These are phyloP conservation scores for Picocystis salinarum DNA, from an alignment of 139 green algal species.

Conservation along the genomic window DNA sequence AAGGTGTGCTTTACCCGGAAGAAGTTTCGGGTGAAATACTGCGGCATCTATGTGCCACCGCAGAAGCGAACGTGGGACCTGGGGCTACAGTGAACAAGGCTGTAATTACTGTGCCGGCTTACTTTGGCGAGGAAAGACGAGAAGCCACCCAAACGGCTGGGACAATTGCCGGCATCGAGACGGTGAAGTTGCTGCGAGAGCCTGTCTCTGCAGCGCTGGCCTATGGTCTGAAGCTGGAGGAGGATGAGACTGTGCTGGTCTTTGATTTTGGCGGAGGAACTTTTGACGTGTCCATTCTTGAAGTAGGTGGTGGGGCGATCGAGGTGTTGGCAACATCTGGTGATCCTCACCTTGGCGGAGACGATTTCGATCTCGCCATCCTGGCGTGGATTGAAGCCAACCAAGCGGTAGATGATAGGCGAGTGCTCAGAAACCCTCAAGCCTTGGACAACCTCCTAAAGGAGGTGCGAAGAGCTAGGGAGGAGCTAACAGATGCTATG, in stretches of 20 bases:
- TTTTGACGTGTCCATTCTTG: conserved; percentile 92
- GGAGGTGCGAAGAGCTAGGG: conserved; percentile 25
- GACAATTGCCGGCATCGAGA: conserved; percentile 87
- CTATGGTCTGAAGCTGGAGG: conserved; percentile 92
- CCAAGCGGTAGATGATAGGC: neutral
- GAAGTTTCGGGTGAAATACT: conserved; percentile 32
- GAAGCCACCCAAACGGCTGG: conserved; percentile 70
- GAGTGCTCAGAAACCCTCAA: no score
- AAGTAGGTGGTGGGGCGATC: conserved; percentile 97
- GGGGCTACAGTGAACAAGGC: conserved; percentile 88
- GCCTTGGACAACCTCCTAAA: neutral
- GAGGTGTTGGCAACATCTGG: conserved; percentile 94
- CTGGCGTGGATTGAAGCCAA: conserved; percentile 61
- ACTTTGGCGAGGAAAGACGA: conserved; percentile 98
- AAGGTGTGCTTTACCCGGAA: conserved; percentile 46
- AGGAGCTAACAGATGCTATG: conserved; percentile 6
- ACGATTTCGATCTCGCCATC: conserved; percentile 99
- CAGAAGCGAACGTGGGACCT: no score
- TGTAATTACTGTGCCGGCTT: conserved; percentile 95
- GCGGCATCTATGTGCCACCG: neutral
- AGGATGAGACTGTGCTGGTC: conserved; percentile 97
- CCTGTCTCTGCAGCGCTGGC: conserved; percentile 92
- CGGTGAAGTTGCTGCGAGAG: conserved; percentile 99
- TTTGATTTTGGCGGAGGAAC: conserved; percentile 98
- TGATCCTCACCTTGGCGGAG: conserved; percentile 94